phyloP scores from a whole-genome alignment of 2,329 filamentous ascomycete genomes.

The Plenodomus lindquistii region DNA sequence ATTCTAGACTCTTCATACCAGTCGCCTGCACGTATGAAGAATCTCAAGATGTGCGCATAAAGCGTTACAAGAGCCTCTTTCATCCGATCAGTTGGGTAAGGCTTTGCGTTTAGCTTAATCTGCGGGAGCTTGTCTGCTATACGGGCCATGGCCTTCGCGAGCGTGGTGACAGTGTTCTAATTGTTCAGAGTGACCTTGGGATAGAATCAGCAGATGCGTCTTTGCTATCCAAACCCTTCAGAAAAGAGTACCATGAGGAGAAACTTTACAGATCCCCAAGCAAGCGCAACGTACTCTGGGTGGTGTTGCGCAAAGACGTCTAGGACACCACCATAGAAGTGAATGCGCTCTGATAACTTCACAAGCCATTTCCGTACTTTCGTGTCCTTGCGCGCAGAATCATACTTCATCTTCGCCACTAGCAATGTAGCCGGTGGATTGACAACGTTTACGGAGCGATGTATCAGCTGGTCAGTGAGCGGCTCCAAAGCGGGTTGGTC shows the following conservation, averaged over 20 bases:
- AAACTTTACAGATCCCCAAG: slow-evolving; percentile 36
- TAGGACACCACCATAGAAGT: slow-evolving; percentile 20
- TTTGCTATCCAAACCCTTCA: not conserved
- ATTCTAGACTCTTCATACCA: slow-evolving; percentile 33
- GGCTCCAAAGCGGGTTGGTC: not conserved
- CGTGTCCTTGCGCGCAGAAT: no score
- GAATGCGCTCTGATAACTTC: slow-evolving; percentile 3
- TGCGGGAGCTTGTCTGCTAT: slow-evolving; percentile 15
- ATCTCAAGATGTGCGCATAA: slow-evolving; percentile 32
- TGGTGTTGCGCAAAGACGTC: slow-evolving; percentile 33
- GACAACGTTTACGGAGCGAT: slow-evolving; percentile 2
- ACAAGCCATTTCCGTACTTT: slow-evolving; percentile 8
- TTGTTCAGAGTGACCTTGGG: slow-evolving; percentile 7
- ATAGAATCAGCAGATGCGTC: not conserved
- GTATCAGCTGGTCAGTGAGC: slow-evolving; percentile 2
- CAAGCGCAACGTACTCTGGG: slow-evolving; percentile 35
- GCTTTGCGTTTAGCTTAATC: slow-evolving; percentile 1
- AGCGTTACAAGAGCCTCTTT: slow-evolving; percentile 18
- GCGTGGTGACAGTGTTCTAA: slow-evolving; percentile 1
- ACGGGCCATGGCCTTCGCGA: slow-evolving; percentile 7
- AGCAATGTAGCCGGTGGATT: slow-evolving; percentile 1
- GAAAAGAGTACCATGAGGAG: slow-evolving; percentile 18
- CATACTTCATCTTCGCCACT: no score
- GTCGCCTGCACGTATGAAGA: slow-evolving; percentile 7
- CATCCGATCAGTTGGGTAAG: slow-evolving; percentile 28